Evolutionary conservation across 2,329 filamentous ascomycete species (phyloP).

Genomic region (Daldinia eschscholtzii): DNA sequence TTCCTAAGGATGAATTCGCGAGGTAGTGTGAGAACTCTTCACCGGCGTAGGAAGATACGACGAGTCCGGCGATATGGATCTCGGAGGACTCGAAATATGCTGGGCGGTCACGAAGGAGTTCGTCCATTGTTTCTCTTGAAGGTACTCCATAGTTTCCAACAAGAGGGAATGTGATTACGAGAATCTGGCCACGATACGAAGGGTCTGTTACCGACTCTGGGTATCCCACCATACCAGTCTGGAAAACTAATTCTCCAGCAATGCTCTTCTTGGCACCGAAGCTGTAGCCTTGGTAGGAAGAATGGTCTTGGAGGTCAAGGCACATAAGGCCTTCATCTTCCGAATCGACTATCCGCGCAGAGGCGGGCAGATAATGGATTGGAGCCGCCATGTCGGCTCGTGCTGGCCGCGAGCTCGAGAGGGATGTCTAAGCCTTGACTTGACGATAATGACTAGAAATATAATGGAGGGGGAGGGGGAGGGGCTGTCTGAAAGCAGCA

Average conservation of each 20-base stretch:
- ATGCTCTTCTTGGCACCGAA: constrained; percentile 96
- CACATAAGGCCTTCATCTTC: constrained; percentile 76
- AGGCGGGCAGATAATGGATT: constrained; percentile 66
- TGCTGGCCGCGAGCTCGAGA: constrained; percentile 11
- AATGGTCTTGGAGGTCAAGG: constrained; percentile 93
- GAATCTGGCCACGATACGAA: constrained; percentile 90
- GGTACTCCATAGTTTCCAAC: constrained; percentile 98
- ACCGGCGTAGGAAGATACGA: constrained; percentile 91
- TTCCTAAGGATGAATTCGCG: constrained; percentile 87
- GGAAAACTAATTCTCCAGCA: constrained; percentile 97
- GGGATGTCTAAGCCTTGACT: constrained; percentile 5
- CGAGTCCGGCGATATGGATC: constrained; percentile 93
- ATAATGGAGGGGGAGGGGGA: constrained; percentile 12
- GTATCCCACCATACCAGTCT: constrained; percentile 99
- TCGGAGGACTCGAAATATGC: constrained; percentile 92
- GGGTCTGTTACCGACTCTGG: constrained; percentile 92
- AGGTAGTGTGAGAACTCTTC: constrained; percentile 97
- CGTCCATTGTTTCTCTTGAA: constrained; percentile 84
- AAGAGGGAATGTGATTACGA: constrained; percentile 95
- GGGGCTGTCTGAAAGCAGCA: constrained; percentile 36
- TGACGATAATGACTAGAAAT: constrained; percentile 17
- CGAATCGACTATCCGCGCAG: constrained; percentile 67
- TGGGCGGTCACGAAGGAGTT: constrained; percentile 85
- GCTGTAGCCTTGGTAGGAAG: constrained; percentile 92
- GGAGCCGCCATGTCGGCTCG: constrained; percentile 55